Percentiles rank a stretch among this genome's conserved stretches.
Conservation (phyloP, 75 land plant species). For the Picea sitchensis region DNA sequence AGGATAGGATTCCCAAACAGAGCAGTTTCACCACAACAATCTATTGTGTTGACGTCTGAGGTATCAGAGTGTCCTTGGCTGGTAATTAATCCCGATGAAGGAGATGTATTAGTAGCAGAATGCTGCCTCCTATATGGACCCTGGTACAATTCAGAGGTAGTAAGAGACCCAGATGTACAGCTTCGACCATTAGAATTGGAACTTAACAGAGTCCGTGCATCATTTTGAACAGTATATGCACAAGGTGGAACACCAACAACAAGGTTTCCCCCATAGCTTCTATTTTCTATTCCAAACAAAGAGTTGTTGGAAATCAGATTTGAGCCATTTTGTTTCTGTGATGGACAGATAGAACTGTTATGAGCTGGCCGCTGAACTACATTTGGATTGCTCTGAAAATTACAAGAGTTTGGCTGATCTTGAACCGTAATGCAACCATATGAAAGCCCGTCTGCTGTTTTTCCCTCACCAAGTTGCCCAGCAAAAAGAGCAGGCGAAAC, state of each 20-base stretch:
- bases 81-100: conserved; percentile 5
- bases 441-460: neutral
- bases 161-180: neutral
- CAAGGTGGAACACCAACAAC: conserved; percentile 7
- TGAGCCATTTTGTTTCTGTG: conserved; percentile 2
- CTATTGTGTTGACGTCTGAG: neutral
- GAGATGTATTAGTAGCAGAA: neutral
- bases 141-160: neutral
- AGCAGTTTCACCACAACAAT: conserved; percentile 4
- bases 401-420: neutral
- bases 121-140: too few relatives aligned
- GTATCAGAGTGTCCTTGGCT: neutral
- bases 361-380: neutral
- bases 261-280: neutral
- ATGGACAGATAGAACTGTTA: neutral
- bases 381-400: neutral
- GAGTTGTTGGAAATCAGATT: neutral
- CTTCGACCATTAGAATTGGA: neutral
- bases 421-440: conserved; percentile 6
- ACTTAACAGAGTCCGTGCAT: neutral
- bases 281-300: conserved; percentile 1
- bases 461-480: conserved; percentile 4
- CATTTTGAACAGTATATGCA: conserved; percentile 1
- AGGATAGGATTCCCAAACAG: conserved; percentile 49
- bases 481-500: conserved; percentile 3